A percentile compares a stretch with the other conserved stretches of the same genome.
Evolutionary conservation across 1,284 basidiomycete species (phyloP).

Genomic region (Rhodofomes roseus): DNA sequence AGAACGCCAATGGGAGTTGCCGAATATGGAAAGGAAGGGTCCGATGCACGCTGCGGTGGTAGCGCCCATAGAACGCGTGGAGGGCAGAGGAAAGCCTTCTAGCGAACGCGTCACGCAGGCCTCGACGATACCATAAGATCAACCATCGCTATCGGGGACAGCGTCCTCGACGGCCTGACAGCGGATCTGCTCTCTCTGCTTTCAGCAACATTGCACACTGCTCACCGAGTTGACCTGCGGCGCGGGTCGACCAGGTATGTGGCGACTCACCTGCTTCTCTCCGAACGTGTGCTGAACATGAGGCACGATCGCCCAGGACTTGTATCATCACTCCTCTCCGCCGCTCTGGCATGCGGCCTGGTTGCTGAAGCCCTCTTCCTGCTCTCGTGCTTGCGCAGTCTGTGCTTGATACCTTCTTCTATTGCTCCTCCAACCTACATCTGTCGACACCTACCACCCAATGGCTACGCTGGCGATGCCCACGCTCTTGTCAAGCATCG

Average conservation of each 20-base stretch:
- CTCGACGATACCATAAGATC: conserved; percentile 9
- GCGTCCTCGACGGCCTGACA: conserved; percentile 4
- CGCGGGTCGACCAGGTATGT: background rate
- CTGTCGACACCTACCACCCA: background rate
- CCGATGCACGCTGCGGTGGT: background rate
- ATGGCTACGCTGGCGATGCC: conserved; percentile 13
- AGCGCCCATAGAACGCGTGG: conserved; percentile 10
- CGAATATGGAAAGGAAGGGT: background rate
- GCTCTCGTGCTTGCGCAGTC: background rate
- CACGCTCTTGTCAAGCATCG: conserved; percentile 18
- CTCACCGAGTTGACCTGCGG: background rate
- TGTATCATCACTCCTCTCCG: conserved; percentile 12
- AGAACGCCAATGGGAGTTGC: background rate
- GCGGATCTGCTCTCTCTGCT: background rate
- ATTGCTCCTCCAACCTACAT: background rate
- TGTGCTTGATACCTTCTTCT: background rate
- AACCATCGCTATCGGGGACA: conserved; percentile 2
- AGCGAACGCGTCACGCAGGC: conserved; percentile 10
- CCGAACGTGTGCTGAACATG: conserved; percentile 37
- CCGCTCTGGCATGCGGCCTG: conserved; percentile 16
- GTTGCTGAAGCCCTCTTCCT: background rate
- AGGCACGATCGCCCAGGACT: conserved; percentile 33
- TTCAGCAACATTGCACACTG: background rate
- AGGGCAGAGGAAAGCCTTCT: conserved; percentile 6
- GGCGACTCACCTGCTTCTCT: conserved; percentile 10